These are phyloP conservation scores for Przewalskia tangutica DNA, from an alignment of 257 asterid species.

Conservation along the genomic window DNA sequence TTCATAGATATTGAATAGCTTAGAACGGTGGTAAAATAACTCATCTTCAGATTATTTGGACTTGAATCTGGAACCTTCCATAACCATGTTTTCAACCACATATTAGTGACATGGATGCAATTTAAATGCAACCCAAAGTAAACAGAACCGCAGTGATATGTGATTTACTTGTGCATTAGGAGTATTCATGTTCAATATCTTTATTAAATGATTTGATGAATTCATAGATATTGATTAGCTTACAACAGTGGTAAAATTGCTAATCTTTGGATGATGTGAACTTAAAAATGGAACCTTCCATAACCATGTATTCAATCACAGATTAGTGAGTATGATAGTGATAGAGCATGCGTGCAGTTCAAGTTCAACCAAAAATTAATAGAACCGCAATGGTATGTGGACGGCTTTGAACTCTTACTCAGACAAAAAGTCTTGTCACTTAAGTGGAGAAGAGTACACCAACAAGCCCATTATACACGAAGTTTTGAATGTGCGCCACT, in stretches of 20 bases:
- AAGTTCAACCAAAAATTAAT: neutral
- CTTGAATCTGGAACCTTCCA: too few relatives aligned
- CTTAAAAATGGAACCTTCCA: neutral
- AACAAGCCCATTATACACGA: neutral
- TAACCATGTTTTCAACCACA: too few relatives aligned
- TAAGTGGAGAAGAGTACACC: neutral
- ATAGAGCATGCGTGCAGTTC: neutral
- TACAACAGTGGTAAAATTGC: neutral
- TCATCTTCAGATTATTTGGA: too few relatives aligned
- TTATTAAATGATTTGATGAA: too few relatives aligned
- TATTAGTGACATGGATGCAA: too few relatives aligned
- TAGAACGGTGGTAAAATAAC: too few relatives aligned
- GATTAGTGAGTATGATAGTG: neutral
- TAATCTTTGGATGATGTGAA: neutral
- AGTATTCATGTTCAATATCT: too few relatives aligned
- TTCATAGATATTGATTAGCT: neutral
- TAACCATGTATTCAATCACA: neutral
- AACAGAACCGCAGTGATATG: too few relatives aligned
- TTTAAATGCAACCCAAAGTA: too few relatives aligned
- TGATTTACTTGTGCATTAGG: too few relatives aligned
- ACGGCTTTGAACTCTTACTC: neutral
- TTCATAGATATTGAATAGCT: too few relatives aligned
- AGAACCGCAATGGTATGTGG: neutral
- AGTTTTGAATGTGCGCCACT: neutral
- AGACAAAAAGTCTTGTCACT: neutral